These are phyloP conservation scores for Hypholoma fasciculare DNA, from an alignment of 768 basidiomycete genomes.

Conservation along the genomic window DNA sequence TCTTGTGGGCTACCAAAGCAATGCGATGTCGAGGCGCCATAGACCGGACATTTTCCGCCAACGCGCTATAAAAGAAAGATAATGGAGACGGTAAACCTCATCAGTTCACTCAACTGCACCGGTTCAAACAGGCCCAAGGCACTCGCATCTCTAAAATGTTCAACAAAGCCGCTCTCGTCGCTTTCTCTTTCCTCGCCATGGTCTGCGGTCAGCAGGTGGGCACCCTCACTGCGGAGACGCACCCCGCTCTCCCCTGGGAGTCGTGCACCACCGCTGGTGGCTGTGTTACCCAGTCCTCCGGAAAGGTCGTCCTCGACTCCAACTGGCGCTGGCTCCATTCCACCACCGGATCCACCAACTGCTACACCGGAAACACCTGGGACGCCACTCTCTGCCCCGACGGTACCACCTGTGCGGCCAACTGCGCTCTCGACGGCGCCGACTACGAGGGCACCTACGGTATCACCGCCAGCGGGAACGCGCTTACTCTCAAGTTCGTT, in stretches of 20 bases:
- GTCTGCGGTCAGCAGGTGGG: slow-evolving; percentile 55
- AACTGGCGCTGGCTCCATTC: slow-evolving; percentile 60
- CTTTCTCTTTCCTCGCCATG: slow-evolving; percentile 40
- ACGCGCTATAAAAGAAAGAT: slow-evolving; percentile 1
- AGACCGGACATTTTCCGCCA: slow-evolving; percentile 5
- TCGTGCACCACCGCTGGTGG: slow-evolving; percentile 44
- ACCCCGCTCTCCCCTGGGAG: slow-evolving; percentile 45
- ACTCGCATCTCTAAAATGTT: slow-evolving; percentile 30
- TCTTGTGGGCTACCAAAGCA: neutral
- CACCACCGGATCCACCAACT: slow-evolving; percentile 36
- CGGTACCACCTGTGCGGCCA: slow-evolving; percentile 42
- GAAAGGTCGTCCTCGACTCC: slow-evolving; percentile 49
- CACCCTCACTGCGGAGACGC: slow-evolving; percentile 47
- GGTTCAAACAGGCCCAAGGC: slow-evolving; percentile 14
- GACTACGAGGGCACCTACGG: slow-evolving; percentile 52
- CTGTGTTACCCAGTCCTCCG: slow-evolving; percentile 35
- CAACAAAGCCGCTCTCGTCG: slow-evolving; percentile 37
- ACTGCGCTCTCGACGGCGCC: slow-evolving; percentile 45
- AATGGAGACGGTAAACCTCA: slow-evolving; percentile 6
- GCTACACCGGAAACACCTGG: slow-evolving; percentile 61
- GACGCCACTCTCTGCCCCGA: slow-evolving; percentile 52
- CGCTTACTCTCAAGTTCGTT: slow-evolving; percentile 50
- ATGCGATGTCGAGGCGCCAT: neutral
- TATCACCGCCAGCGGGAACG: slow-evolving; percentile 45
- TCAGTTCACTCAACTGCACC: slow-evolving; percentile 19